Evolutionary conservation across 768 basidiomycete genomes (phyloP).

Genomic region (Mycena crocata): DNA sequence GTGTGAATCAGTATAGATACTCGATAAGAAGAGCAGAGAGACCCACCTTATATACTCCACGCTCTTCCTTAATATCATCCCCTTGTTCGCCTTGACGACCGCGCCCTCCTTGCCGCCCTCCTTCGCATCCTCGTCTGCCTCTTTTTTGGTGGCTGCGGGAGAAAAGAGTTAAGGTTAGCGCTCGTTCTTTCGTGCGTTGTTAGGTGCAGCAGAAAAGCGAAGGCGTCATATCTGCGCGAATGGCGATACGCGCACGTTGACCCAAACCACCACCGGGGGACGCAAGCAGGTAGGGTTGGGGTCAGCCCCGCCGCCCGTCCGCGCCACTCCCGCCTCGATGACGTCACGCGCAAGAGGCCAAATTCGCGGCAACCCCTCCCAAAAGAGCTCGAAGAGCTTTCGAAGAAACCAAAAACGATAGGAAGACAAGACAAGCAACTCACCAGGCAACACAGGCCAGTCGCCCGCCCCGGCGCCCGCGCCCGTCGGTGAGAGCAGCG

Average conservation of each 20-base stretch:
- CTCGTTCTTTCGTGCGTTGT: no score
- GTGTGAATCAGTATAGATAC: neutral
- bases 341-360: no score
- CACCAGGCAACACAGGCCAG: conserved; percentile 31
- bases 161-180: neutral
- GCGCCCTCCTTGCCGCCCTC: conserved; percentile 48
- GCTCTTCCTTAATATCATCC: conserved; percentile 90
- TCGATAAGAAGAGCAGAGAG: neutral
- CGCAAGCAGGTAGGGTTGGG: no score
- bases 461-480: conserved; percentile 17
- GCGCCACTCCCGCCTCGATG: no score
- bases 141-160: conserved; percentile 26
- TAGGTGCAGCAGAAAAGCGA: no score
- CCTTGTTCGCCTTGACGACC: conserved; percentile 92
- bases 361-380: no score
- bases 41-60: conserved; percentile 73
- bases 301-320: no score
- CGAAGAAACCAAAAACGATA: neutral
- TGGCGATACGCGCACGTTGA: no score
- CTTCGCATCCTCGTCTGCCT: conserved; percentile 33
- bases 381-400: no score
- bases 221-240: no score
- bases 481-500: conserved; percentile 21
- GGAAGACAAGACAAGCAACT: no score
- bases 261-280: no score